Conservation (phyloP, 2,329 filamentous ascomycete genomes). For the Botrytis medusae region DNA sequence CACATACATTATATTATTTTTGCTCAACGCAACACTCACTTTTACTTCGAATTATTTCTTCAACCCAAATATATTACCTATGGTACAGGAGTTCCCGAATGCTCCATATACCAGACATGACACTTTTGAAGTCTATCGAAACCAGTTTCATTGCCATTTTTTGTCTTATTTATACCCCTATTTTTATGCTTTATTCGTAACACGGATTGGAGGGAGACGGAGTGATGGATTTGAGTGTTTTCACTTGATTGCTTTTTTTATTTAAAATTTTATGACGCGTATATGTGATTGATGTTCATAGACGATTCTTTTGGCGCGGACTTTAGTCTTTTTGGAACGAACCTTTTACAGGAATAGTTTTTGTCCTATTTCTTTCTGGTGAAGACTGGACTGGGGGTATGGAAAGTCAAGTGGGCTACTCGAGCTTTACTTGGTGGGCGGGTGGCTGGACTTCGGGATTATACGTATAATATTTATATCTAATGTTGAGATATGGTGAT, state of each 20-base stretch:
- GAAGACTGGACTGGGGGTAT: neutral
- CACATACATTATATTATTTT: constrained; percentile 15
- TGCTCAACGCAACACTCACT: neutral
- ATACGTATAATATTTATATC: neutral
- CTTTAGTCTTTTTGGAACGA: neutral
- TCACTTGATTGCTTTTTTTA: neutral
- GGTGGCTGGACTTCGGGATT: neutral
- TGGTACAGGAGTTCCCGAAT: neutral
- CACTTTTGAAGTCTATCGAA: neutral
- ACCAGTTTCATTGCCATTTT: neutral
- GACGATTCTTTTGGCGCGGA: constrained; percentile 18
- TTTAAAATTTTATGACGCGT: constrained; percentile 11
- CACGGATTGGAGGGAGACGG: neutral
- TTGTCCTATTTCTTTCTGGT: neutral
- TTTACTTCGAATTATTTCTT: neutral
- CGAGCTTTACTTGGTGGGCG: neutral
- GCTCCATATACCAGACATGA: neutral
- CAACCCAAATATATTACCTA: neutral
- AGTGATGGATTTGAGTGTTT: neutral
- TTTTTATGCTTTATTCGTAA: neutral
- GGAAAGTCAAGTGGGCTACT: neutral
- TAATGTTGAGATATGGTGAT: neutral
- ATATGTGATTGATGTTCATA: constrained; percentile 21
- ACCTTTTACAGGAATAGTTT: neutral
- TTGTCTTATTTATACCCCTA: constrained; percentile 15